Conservation (phyloP, 1,284 basidiomycete species). For the Takashimella tepidaria region DNA sequence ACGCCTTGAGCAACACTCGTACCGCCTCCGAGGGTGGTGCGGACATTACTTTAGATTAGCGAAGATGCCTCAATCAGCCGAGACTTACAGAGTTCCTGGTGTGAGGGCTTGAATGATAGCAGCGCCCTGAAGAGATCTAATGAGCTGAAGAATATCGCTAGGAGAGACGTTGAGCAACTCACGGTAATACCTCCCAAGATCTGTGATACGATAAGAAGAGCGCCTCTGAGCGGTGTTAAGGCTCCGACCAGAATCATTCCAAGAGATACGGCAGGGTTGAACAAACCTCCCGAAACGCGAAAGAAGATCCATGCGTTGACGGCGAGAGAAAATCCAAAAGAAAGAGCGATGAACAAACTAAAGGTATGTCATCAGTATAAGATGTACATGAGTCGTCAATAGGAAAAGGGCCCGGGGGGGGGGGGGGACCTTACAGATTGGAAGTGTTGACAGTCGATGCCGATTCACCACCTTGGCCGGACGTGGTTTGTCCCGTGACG, state of each 20-base stretch:
- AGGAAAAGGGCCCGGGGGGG: neutral
- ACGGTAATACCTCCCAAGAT: slow-evolving; percentile 50
- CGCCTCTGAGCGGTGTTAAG: slow-evolving; percentile 45
- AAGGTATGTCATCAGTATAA: too few relatives aligned
- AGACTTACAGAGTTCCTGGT: slow-evolving; percentile 40
- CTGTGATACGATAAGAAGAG: slow-evolving; percentile 47
- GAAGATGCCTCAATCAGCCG: slow-evolving; percentile 18
- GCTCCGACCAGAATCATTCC: slow-evolving; percentile 49
- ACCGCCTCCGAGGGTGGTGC: slow-evolving; percentile 44
- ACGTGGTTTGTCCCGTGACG: slow-evolving; percentile 33
- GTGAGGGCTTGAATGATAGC: slow-evolving; percentile 47
- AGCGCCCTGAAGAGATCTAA: too few relatives aligned
- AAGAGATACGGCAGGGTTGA: slow-evolving; percentile 51
- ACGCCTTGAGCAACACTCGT: slow-evolving; percentile 35
- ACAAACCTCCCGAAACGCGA: slow-evolving; percentile 46
- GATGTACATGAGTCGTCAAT: too few relatives aligned
- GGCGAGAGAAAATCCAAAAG: slow-evolving; percentile 50
- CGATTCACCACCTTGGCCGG: slow-evolving; percentile 25
- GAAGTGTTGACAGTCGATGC: slow-evolving; percentile 37
- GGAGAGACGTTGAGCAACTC: too few relatives aligned
- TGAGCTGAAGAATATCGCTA: too few relatives aligned
- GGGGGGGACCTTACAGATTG: slow-evolving; percentile 25
- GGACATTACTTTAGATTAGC: slow-evolving; percentile 35
- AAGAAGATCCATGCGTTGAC: slow-evolving; percentile 51
- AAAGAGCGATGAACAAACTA: slow-evolving; percentile 49